Evolutionary conservation across 768 basidiomycete species (phyloP).

Genomic region (Serendipita sp.): DNA sequence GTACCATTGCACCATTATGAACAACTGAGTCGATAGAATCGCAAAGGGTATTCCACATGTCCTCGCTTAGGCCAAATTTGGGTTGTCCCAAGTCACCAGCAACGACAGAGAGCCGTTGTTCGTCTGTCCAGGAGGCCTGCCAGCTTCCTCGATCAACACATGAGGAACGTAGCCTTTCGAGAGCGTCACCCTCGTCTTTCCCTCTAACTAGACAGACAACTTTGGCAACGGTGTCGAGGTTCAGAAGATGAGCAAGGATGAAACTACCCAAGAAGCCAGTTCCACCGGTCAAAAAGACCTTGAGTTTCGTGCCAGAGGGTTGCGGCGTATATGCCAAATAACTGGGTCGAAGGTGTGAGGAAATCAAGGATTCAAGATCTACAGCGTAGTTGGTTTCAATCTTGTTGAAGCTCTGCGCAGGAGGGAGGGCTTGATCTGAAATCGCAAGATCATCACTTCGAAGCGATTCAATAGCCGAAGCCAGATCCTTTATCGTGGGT

Average conservation of each 20-base stretch:
- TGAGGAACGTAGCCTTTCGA: conserved; percentile 53
- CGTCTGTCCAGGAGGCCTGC: conserved; percentile 65
- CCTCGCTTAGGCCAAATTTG: conserved; percentile 51
- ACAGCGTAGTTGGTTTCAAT: conserved; percentile 52
- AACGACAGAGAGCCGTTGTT: conserved; percentile 58
- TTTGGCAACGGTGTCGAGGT: conserved; percentile 52
- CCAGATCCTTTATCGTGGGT: conserved; percentile 70
- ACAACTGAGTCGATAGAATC: conserved; percentile 65
- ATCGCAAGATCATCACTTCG: conserved; percentile 55
- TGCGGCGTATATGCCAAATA: conserved; percentile 36
- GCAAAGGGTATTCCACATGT: conserved; percentile 50
- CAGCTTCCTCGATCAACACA: conserved; percentile 72
- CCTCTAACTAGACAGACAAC: conserved; percentile 89
- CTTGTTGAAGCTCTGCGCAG: conserved; percentile 14
- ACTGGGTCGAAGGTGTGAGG: conserved; percentile 37
- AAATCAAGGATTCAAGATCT: conserved; percentile 50
- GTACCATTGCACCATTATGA: conserved; percentile 92
- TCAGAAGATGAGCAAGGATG: conserved; percentile 65
- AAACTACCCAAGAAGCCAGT: conserved; percentile 96
- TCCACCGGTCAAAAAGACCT: conserved; percentile 89
- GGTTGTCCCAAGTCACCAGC: conserved; percentile 68
- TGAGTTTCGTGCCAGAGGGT: conserved; percentile 35
- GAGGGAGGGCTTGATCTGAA: conserved; percentile 12
- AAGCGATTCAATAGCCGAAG: conserved; percentile 55
- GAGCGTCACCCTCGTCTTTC: conserved; percentile 38